Base-by-base conservation (phyloP, 768 basidiomycete genomes). In the Kwoniella bestiolae region DNA sequence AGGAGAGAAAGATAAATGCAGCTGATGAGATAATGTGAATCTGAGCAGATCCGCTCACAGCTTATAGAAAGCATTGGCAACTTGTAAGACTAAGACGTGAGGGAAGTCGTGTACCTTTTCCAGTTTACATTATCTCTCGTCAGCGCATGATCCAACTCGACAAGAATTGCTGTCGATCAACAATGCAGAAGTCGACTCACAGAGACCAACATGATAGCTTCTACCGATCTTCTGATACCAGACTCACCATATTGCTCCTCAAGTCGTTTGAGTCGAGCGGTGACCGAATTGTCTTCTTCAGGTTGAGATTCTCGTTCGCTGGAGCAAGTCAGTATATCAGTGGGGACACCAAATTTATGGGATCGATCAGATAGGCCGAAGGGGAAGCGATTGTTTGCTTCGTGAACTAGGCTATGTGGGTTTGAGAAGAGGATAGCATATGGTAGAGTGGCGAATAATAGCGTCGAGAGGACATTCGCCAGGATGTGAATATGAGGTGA, bases 21-120 rank as follows among this genome's bases (percentile, higher is more conserved):
- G 59, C 23, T 21, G 26, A 29, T n/a, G 47, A n/a, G 2, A 50
- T 23, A 23, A 25, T 6, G 28, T 51, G 47, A 45, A 32, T 50
- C 6, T 34, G 52, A 65, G 52, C 35, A 52, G 45, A 2, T 25
- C 60, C 25, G 84, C 90, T 74, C 74, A 93, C 92, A 99, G 87
- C 82, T 98, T 97, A 86, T 97, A 98, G 82, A 98, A 99, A 16
- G 94, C 93, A 80, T 96, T 97, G 23, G 94, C 96, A 78, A 99
- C 96, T 78, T 98, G 96, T 5, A 97, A 86, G 89, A 98, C 94
- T 70, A 99, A 87, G 67, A 98, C 92, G 76, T 99, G 95, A 1
- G 95, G 94, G 76, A 95, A 92, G 0, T 94, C 95, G 72, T 97
- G 94, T 79, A 55, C 60, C 60, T 70, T 56, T 23, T 50, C 5